phyloP scores from a whole-genome alignment of 2,329 filamentous ascomycete genomes.

The Aureobasidium sp. region DNA sequence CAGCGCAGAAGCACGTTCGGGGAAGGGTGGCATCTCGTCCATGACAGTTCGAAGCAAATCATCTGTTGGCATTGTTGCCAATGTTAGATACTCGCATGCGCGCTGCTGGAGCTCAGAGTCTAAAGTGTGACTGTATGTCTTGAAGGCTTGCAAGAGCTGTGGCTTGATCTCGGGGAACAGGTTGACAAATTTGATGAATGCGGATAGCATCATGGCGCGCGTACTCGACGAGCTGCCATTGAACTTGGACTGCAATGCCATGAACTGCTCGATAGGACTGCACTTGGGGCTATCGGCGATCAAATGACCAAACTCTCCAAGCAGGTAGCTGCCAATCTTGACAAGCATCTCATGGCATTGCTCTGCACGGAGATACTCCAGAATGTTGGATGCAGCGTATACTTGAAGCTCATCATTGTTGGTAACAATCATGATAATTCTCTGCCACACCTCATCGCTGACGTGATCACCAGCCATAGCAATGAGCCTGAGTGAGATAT shows the following conservation, averaged over 20 bases:
- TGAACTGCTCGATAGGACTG: slow-evolving; percentile 94
- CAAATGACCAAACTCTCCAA: slow-evolving; percentile 94
- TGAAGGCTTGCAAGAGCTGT: slow-evolving; percentile 83
- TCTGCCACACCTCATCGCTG: slow-evolving; percentile 98
- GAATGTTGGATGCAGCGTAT: slow-evolving; percentile 87
- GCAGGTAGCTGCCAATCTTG: slow-evolving; percentile 93
- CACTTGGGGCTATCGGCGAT: slow-evolving; percentile 88
- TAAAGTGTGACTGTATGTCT: slow-evolving; percentile 85
- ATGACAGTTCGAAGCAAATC: slow-evolving; percentile 88
- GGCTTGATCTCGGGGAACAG: slow-evolving; percentile 97
- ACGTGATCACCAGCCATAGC: slow-evolving; percentile 97
- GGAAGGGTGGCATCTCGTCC: slow-evolving; percentile 98
- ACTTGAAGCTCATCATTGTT: slow-evolving; percentile 98
- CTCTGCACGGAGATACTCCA: slow-evolving; percentile 86
- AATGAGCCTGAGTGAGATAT: slow-evolving; percentile 88
- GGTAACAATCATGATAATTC: slow-evolving; percentile 96
- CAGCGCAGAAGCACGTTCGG: slow-evolving; percentile 84
- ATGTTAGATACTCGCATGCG: slow-evolving; percentile 86
- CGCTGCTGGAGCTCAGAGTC: slow-evolving; percentile 94
- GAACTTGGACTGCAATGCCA: slow-evolving; percentile 86
- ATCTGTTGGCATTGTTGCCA: slow-evolving; percentile 80
- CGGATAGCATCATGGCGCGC: slow-evolving; percentile 87
- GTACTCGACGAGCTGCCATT: slow-evolving; percentile 82
- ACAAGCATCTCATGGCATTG: slow-evolving; percentile 95
- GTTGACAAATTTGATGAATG: slow-evolving; percentile 96